Percentiles rank a stretch among this genome's conserved stretches.
phyloP scores from a whole-genome alignment of 2,329 filamentous ascomycete genomes.

The Lachnum nothofagi region DNA sequence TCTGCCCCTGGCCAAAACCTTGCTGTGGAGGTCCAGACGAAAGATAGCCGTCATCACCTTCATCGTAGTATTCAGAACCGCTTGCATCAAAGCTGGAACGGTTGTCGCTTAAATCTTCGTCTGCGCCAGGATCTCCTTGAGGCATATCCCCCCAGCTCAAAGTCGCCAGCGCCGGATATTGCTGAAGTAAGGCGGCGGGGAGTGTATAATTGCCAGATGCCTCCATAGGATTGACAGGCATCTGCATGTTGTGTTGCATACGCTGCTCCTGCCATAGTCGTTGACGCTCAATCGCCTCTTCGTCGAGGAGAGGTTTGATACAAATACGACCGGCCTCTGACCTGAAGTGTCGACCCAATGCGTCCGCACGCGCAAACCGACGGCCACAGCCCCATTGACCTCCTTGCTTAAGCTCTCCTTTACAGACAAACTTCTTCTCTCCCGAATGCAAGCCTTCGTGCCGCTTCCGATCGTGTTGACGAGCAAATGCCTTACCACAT shows the following conservation, averaged over 20 bases:
- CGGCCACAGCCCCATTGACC: slow-evolving; percentile 89
- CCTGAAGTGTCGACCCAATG: slow-evolving; percentile 87
- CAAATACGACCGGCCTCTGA: slow-evolving; percentile 93
- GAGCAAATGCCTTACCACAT: slow-evolving; percentile 93
- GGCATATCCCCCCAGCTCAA: slow-evolving; percentile 80
- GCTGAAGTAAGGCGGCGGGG: slow-evolving; percentile 81
- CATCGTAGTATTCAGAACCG: slow-evolving; percentile 63
- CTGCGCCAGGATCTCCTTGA: slow-evolving; percentile 55
- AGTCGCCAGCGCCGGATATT: slow-evolving; percentile 88
- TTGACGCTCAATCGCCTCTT: slow-evolving; percentile 81
- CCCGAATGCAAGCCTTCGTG: slow-evolving; percentile 94
- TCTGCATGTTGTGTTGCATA: slow-evolving; percentile 60
- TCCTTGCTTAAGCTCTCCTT: slow-evolving; percentile 77
- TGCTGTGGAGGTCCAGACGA: slow-evolving; percentile 38
- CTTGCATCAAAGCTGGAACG: slow-evolving; percentile 73
- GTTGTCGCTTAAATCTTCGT: slow-evolving; percentile 71
- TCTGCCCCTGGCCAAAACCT: slow-evolving; percentile 27
- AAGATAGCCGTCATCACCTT: slow-evolving; percentile 67
- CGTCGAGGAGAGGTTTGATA: slow-evolving; percentile 94
- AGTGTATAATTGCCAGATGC: slow-evolving; percentile 58
- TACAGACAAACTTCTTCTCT: slow-evolving; percentile 98
- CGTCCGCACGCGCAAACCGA: slow-evolving; percentile 90
- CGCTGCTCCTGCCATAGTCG: slow-evolving; percentile 69
- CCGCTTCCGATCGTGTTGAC: slow-evolving; percentile 93
- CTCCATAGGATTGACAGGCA: slow-evolving; percentile 58